These are phyloP conservation scores for Cladosporium oxysporum DNA, from an alignment of 2,329 filamentous ascomycete genomes.

Conservation along the genomic window DNA sequence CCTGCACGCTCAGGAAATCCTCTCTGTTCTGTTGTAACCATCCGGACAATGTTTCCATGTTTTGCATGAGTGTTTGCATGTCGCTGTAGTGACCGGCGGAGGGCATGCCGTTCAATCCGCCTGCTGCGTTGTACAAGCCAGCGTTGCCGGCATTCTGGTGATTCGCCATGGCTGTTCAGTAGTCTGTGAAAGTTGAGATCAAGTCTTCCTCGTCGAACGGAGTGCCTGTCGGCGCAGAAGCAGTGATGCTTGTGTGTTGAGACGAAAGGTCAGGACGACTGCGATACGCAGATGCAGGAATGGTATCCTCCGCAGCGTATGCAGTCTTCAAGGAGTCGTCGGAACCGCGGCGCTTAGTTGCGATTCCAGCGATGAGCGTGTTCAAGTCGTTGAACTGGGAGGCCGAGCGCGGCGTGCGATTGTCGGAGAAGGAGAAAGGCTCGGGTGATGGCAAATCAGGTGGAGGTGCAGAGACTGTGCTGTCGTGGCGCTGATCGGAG, in stretches of 20 bases:
- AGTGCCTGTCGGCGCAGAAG: not conserved
- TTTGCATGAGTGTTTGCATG: constrained; percentile 41
- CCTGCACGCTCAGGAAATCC: constrained; percentile 37
- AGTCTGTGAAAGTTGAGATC: not conserved
- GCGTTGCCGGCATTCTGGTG: constrained; percentile 32
- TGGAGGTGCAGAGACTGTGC: not conserved
- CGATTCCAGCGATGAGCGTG: not conserved
- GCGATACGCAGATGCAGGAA: constrained; percentile 19
- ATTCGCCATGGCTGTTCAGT: constrained; percentile 27
- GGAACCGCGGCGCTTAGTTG: constrained; percentile 12
- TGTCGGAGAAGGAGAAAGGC: not conserved
- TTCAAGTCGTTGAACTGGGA: not conserved
- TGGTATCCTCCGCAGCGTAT: constrained; percentile 2
- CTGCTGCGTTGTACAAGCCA: constrained; percentile 27
- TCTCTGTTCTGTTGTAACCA: constrained; percentile 40
- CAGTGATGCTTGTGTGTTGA: not conserved
- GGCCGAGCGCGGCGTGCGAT: not conserved
- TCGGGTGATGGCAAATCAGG: not conserved
- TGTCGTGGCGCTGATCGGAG: not conserved
- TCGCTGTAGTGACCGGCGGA: constrained; percentile 41
- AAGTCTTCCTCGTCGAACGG: not conserved
- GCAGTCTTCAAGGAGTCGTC: constrained; percentile 19
- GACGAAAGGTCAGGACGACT: not conserved
- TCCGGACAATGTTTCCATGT: constrained; percentile 38
- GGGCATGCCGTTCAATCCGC: constrained; percentile 36